These are phyloP conservation scores for Biscogniauxia marginata DNA, from an alignment of 2,329 filamentous ascomycete species.

Conservation along the genomic window DNA sequence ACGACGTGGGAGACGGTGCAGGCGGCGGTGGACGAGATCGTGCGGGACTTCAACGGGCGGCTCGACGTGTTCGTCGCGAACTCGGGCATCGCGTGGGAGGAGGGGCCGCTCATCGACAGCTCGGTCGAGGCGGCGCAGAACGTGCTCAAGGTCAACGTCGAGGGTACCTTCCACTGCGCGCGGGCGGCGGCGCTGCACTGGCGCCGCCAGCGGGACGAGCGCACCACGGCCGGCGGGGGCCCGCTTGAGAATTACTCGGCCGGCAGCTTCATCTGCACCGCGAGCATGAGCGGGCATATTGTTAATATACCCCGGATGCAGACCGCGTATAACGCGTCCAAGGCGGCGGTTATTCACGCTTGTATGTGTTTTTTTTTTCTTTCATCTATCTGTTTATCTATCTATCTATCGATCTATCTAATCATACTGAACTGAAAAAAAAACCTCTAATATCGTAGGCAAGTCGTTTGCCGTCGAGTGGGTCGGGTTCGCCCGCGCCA, in stretches of 20 bases:
- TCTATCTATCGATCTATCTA: no score
- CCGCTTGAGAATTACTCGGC: constrained; percentile 58
- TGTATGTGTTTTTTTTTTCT: constrained; percentile 49
- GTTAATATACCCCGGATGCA: constrained; percentile 76
- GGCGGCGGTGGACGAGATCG: constrained; percentile 49
- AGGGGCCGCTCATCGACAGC: constrained; percentile 66
- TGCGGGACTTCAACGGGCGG: constrained; percentile 68
- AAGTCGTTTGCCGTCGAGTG: constrained; percentile 74
- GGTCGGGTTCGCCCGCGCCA: constrained; percentile 71
- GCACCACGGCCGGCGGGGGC: constrained; percentile 61
- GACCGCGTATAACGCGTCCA: constrained; percentile 71
- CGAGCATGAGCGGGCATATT: constrained; percentile 76
- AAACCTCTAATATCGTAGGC: no score
- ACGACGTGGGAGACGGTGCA: constrained; percentile 52
- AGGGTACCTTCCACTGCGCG: constrained; percentile 77
- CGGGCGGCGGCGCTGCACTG: constrained; percentile 68
- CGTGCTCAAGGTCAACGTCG: constrained; percentile 70
- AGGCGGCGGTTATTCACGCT: constrained; percentile 61
- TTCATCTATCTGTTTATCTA: no score
- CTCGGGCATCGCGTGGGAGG: constrained; percentile 71
- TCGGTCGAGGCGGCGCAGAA: constrained; percentile 62
- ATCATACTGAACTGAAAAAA: no score
- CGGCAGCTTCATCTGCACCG: constrained; percentile 75
- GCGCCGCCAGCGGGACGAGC: constrained; percentile 66
- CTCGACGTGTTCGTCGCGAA: constrained; percentile 81